Conservation (phyloP, 1,284 basidiomycete genomes). For the Fomitopsis schrenkii region DNA sequence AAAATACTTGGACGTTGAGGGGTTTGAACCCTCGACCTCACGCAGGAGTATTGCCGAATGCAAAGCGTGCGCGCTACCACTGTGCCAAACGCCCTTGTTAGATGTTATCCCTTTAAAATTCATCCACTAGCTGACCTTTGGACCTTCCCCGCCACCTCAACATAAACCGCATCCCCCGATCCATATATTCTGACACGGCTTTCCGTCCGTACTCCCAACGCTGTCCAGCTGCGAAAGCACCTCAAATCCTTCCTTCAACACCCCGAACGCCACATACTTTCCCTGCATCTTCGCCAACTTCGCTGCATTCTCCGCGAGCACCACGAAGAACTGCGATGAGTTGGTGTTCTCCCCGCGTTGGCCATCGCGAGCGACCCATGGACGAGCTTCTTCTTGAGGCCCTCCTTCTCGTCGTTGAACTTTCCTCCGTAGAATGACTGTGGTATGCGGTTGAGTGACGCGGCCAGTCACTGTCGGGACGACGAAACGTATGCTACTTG, state of each 20-base stretch:
- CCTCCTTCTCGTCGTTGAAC: slow-evolving; percentile 46
- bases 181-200: slow-evolving; percentile 37
- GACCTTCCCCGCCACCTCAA: background rate
- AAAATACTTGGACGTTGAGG: slow-evolving; percentile 19
- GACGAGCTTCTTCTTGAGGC: slow-evolving; percentile 35
- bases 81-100: slow-evolving; percentile 14
- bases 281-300: slow-evolving; percentile 40
- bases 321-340: slow-evolving; percentile 48
- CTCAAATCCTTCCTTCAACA: slow-evolving; percentile 31
- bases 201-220: slow-evolving; percentile 32
- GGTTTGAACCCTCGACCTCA: slow-evolving; percentile 29
- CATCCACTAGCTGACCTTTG: too few relatives aligned
- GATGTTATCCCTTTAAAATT: background rate
- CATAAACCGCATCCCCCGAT: slow-evolving; percentile 36
- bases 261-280: slow-evolving; percentile 45
- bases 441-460: background rate
- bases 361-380: slow-evolving; percentile 46
- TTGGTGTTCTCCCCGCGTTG: slow-evolving; percentile 41
- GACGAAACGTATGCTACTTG: slow-evolving; percentile 13
- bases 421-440: slow-evolving; percentile 47
- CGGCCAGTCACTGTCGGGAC: background rate
- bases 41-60: slow-evolving; percentile 14
- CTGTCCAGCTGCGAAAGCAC: slow-evolving; percentile 34
- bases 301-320: slow-evolving; percentile 37
- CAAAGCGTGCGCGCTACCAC: slow-evolving; percentile 29